Conservation (phyloP, 2,329 filamentous ascomycete species). For the Chrysosporium queenslandicum region DNA sequence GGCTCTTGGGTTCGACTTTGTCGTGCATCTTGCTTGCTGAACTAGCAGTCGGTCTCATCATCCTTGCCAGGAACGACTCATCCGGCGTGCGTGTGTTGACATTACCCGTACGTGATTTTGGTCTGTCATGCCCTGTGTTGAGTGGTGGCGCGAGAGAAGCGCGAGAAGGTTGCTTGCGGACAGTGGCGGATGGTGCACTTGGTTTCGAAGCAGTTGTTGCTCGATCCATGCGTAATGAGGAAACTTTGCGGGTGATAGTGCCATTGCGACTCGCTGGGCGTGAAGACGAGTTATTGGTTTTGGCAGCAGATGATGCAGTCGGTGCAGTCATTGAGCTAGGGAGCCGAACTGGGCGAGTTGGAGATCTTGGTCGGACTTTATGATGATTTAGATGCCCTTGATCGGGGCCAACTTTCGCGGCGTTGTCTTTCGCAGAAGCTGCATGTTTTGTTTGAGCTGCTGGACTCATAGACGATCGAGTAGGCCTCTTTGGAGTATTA, state of each 20-base stretch:
- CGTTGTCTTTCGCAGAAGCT: constrained; percentile 13
- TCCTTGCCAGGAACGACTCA: constrained; percentile 41
- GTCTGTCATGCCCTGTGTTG: constrained; percentile 22
- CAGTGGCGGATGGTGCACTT: constrained; percentile 14
- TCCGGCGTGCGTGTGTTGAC: constrained; percentile 31
- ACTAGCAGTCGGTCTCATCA: constrained; percentile 45
- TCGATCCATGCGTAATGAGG: constrained; percentile 18
- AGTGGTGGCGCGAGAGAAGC: constrained; percentile 19
- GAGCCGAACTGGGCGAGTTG: constrained; percentile 33
- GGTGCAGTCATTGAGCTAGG: constrained; percentile 34
- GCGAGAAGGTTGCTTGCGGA: constrained; percentile 23
- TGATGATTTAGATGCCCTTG: constrained; percentile 20
- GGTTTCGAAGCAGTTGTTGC: constrained; percentile 17
- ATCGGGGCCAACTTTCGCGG: constrained; percentile 21
- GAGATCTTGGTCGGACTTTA: constrained; percentile 32
- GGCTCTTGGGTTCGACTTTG: constrained; percentile 35
- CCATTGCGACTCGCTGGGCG: constrained; percentile 24
- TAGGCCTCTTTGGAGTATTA: constrained; percentile 17
- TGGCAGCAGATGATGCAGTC: constrained; percentile 34
- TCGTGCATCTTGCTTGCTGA: constrained; percentile 43
- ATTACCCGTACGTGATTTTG: constrained; percentile 35
- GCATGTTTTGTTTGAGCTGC: constrained; percentile 7
- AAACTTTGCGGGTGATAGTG: constrained; percentile 22
- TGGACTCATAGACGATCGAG: constrained; percentile 24
- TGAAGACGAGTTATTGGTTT: constrained; percentile 19